Conservation (phyloP, 2,329 filamentous ascomycete species). For the Talaromyces sp. region DNA sequence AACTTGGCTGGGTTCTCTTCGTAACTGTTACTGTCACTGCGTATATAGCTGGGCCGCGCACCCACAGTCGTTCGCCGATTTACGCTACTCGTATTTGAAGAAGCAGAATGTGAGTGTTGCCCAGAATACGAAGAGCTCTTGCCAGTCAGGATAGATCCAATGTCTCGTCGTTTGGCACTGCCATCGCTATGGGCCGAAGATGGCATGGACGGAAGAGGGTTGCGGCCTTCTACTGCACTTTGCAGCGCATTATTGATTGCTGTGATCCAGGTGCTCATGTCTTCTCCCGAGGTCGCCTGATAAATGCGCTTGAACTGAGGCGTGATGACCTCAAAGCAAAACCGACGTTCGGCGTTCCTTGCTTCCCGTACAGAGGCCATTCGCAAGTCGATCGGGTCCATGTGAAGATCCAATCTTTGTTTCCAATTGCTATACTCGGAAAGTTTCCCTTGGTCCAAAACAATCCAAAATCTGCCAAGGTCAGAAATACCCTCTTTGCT, state of each 20-base stretch:
- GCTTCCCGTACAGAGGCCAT: conserved; percentile 97
- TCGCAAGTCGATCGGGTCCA: conserved; percentile 94
- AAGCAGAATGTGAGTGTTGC: conserved; percentile 44
- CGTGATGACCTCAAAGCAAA: conserved; percentile 98
- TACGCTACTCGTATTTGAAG: conserved; percentile 52
- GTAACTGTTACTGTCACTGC: conserved; percentile 65
- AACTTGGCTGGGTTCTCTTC: conserved; percentile 83
- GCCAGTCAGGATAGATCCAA: conserved; percentile 86
- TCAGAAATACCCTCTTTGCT: not conserved
- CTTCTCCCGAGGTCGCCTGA: conserved; percentile 94
- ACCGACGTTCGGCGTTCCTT: conserved; percentile 86
- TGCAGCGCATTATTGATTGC: conserved; percentile 97
- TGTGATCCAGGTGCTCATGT: conserved; percentile 94
- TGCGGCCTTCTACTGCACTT: conserved; percentile 83
- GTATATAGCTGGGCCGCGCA: conserved; percentile 69
- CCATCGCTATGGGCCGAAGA: conserved; percentile 43
- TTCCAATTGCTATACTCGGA: conserved; percentile 99
- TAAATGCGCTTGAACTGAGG: conserved; percentile 95
- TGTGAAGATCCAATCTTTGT: conserved; percentile 90
- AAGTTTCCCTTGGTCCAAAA: conserved; percentile 90
- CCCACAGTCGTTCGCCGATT: conserved; percentile 87
- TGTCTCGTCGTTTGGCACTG: conserved; percentile 70
- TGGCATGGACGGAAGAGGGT: conserved; percentile 45
- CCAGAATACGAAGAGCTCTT: conserved; percentile 68
- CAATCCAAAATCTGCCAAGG: conserved; percentile 82